Base-by-base conservation (phyloP, 345 rosid genomes). In the Gossypium herbaceum region DNA sequence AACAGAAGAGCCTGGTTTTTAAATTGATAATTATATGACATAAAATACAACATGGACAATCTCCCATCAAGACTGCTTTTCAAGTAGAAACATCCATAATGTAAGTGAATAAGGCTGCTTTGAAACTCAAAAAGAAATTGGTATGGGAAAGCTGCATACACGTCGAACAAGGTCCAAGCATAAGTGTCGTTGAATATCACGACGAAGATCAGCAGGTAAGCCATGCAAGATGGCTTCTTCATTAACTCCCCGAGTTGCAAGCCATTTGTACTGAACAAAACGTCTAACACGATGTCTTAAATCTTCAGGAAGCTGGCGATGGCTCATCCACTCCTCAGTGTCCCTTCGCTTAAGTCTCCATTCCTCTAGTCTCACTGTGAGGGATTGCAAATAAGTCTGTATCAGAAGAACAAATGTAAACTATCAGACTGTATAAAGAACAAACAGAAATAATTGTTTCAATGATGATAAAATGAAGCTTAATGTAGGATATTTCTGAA, bases 301-400 rank as follows among this genome's bases (percentile, higher is more conserved):
- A 72, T 88, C 95, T 78, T 87, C 94, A 51, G 97, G 98, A 68
- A 92, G 97, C 80, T 91, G 93, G 47, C 97, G 97, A 80, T 92
- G 97, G 81, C 85, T 85, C 97, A 92, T 94, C 98, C 98, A 94
- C 77, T 92, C 94, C 77, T 94, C 97, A 0, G 97, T 92, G 79
- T 94, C 98, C 80, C 97, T 88, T 79, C 88, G 87, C 84, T 88
- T 90, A 25, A 92, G 79, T 76, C 98, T 92, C 97, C 98, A 94
- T 83, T 94, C 97, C 85, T 94, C 97, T 9, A 89, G 92, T 80
- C 97, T 85, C 71, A 91, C 88, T 2, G 92, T 91, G 72, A 92
- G 83, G 66, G 97, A 92, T 83, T 94, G 97, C 78, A 92, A 85
- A 79, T 89, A 94, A 59, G 98, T 92, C 97, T 94, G 79, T 77